Evolutionary conservation across 345 rosid genomes (phyloP).

Genomic region (Zanthoxylum bungeanum): DNA sequence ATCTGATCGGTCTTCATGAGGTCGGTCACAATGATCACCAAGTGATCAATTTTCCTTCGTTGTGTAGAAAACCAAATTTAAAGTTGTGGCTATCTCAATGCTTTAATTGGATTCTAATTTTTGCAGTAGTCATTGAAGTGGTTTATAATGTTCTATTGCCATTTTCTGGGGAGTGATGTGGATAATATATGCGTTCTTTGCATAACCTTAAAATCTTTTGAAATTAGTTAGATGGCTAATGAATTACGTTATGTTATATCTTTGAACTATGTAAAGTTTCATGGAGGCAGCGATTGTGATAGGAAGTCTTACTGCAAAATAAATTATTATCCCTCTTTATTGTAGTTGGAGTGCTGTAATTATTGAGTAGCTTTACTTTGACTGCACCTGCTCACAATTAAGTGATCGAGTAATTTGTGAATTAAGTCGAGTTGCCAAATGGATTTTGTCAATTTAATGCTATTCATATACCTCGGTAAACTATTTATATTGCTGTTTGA

Average conservation of each 20-base stretch:
- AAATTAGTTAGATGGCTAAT: too few relatives aligned
- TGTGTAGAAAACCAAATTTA: neutral
- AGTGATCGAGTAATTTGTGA: neutral
- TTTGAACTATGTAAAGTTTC: neutral
- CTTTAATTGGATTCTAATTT: neutral
- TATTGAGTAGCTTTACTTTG: neutral
- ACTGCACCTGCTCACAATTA: neutral
- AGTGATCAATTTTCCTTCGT: neutral
- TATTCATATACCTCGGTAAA: neutral
- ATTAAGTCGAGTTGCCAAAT: neutral
- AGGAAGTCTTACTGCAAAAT: too few relatives aligned
- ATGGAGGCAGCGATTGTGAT: neutral
- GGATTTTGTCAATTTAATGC: neutral
- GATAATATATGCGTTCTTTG: neutral
- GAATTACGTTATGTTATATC: neutral
- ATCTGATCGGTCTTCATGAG: too few relatives aligned
- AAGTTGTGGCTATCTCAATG: neutral
- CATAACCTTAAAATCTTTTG: neutral
- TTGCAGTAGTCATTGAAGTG: neutral
- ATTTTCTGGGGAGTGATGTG: neutral
- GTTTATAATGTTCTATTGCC: neutral
- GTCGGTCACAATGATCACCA: too few relatives aligned
- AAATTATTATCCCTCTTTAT: too few relatives aligned
- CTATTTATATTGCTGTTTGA: neutral
- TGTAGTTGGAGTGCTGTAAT: too few relatives aligned